Evolutionary conservation across 2,329 filamentous ascomycete genomes (phyloP).

Genomic region (Verticillium nonalfalfae): DNA sequence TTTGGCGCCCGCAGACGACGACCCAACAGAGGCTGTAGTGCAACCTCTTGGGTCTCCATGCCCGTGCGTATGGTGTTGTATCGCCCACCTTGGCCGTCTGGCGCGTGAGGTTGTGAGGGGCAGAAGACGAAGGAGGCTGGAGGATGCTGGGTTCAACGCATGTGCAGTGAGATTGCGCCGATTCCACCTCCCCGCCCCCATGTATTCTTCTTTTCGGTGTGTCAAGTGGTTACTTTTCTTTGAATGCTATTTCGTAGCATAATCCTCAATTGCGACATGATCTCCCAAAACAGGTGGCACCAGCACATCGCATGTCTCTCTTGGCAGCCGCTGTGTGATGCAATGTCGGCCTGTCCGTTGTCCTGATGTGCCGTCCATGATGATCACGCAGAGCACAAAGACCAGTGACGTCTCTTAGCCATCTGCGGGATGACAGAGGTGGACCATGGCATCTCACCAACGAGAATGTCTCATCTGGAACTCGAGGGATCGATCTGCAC

Average conservation of each 20-base stretch:
- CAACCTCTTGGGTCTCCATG: not conserved
- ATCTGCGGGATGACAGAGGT: not conserved
- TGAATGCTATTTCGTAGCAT: not conserved
- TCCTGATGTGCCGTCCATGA: not conserved
- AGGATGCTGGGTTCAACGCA: not conserved
- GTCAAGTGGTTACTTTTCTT: not conserved
- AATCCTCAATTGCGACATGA: not conserved
- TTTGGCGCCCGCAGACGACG: not conserved
- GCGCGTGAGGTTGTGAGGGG: not conserved
- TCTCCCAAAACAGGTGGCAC: not conserved
- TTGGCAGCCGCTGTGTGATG: not conserved
- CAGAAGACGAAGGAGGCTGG: not conserved
- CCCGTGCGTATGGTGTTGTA: not conserved
- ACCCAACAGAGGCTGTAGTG: not conserved
- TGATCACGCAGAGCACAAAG: not conserved
- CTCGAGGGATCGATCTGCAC: not conserved
- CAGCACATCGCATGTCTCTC: not conserved
- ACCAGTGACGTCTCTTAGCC: not conserved
- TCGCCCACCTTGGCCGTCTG: not conserved
- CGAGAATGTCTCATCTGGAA: not conserved
- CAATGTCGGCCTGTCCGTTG: not conserved
- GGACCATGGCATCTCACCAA: not conserved
- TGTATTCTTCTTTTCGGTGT: not conserved
- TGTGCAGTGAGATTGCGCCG: not conserved
- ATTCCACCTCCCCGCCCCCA: too few relatives aligned